Percentiles rank a stretch among this genome's conserved stretches.
These are phyloP conservation scores for Termitomyces sp. DNA, from an alignment of 768 basidiomycete species.

Conservation along the genomic window DNA sequence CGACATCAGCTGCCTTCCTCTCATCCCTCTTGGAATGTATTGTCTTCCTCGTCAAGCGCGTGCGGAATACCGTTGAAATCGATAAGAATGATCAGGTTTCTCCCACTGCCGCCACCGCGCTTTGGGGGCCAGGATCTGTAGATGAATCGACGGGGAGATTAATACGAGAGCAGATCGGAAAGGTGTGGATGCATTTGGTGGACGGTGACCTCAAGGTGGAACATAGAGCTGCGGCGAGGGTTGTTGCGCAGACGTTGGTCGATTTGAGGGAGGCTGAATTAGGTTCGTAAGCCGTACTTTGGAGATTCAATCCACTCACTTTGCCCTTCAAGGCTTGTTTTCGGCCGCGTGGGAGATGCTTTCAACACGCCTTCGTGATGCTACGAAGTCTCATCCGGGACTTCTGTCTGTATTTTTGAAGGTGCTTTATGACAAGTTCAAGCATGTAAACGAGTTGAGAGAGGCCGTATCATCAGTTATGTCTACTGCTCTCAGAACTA, in stretches of 20 bases:
- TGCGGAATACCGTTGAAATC: constrained; percentile 18
- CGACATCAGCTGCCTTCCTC: constrained; percentile 60
- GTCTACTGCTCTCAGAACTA: constrained; percentile 25
- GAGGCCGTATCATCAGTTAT: constrained; percentile 24
- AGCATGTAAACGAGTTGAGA: constrained; percentile 20
- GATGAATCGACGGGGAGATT: constrained; percentile 21
- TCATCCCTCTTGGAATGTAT: constrained; percentile 67
- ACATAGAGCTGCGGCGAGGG: constrained; percentile 33
- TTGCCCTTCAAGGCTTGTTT: constrained; percentile 35
- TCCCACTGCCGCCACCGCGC: constrained; percentile 1
- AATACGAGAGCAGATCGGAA: constrained; percentile 38
- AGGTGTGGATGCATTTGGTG: constrained; percentile 45
- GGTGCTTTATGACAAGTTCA: constrained; percentile 36
- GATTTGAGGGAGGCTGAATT: constrained; percentile 26
- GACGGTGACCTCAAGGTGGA: constrained; percentile 42
- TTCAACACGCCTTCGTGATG: constrained; percentile 20
- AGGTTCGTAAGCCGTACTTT: constrained; percentile 13
- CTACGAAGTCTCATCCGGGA: constrained; percentile 17
- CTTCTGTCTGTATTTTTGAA: constrained; percentile 45
- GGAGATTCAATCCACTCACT: not conserved
- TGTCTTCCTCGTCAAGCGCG: constrained; percentile 48
- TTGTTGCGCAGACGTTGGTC: constrained; percentile 37
- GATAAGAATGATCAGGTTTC: not conserved
- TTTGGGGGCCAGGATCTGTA: not conserved
- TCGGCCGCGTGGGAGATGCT: constrained; percentile 44